Conservation (phyloP, 257 asterid species). For the Scutellaria minor region DNA sequence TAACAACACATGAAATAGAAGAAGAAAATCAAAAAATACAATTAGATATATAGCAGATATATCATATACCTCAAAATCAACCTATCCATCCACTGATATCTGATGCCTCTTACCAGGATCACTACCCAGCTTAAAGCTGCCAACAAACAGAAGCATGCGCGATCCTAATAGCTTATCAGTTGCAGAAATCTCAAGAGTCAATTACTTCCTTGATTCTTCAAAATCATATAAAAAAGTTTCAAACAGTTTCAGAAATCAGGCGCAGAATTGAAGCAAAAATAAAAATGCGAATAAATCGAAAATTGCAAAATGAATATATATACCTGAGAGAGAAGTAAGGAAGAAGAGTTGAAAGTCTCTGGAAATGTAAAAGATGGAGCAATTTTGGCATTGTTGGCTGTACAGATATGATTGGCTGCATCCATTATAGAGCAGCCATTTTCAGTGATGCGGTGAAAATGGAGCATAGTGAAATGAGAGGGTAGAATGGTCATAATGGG, state of each 20-base stretch:
- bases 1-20: not conserved
- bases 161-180: not conserved
- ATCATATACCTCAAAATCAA: slow-evolving; percentile 7
- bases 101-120: slow-evolving; percentile 14
- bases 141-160: not conserved
- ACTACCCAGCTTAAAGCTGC: slow-evolving; percentile 17
- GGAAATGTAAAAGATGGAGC: not conserved
- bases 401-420: not conserved
- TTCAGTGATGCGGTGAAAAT: not conserved
- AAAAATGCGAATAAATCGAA: not conserved
- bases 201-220: not conserved
- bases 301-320: not conserved
- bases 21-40: not conserved
- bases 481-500: not conserved
- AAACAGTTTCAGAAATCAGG: not conserved
- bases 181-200: not conserved
- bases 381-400: not conserved
- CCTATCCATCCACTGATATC: slow-evolving; percentile 16
- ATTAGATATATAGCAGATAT: not conserved
- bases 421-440: slow-evolving; percentile 29
- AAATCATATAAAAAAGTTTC: not conserved
- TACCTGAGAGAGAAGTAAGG: slow-evolving; percentile 8
- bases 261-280: not conserved
- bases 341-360: not conserved
- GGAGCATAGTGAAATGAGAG: not conserved